Conservation (phyloP, 139 green algal species). For the Bryopsis sp. region DNA sequence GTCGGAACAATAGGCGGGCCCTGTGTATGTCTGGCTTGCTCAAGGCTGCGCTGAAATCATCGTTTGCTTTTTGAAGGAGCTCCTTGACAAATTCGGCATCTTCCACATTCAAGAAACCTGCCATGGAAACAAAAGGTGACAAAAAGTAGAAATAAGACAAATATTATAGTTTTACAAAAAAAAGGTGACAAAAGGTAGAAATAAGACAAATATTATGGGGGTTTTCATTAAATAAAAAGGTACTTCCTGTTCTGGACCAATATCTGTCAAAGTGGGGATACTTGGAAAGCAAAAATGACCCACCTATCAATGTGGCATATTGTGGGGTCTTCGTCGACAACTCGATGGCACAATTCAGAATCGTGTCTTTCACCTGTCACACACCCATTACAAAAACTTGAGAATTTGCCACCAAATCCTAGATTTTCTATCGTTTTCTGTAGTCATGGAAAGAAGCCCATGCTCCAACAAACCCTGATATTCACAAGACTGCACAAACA, state of each 20-base stretch:
- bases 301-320: constrained; percentile 18
- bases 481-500: no score
- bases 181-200: not conserved
- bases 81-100: constrained; percentile 29
- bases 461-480: no score
- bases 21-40: constrained; percentile 20
- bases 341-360: not conserved
- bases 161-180: not conserved
- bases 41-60: constrained; percentile 23
- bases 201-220: no score
- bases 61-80: constrained; percentile 21
- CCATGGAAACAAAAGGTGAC: constrained; percentile 5
- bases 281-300: no score
- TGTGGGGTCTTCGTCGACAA: constrained; percentile 9
- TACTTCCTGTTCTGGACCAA: no score
- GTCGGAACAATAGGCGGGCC: constrained; percentile 58
- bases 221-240: no score
- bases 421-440: no score
- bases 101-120: constrained; percentile 42
- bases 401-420: not conserved
- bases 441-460: no score
- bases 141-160: no score
- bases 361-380: constrained; percentile 3
- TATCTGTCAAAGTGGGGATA: no score
- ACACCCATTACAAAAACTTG: not conserved